Evolutionary conservation across 1,284 basidiomycete genomes (phyloP), one percentile per base, ranked within the genome.

Genomic region (Thelephora terrestris): DNA sequence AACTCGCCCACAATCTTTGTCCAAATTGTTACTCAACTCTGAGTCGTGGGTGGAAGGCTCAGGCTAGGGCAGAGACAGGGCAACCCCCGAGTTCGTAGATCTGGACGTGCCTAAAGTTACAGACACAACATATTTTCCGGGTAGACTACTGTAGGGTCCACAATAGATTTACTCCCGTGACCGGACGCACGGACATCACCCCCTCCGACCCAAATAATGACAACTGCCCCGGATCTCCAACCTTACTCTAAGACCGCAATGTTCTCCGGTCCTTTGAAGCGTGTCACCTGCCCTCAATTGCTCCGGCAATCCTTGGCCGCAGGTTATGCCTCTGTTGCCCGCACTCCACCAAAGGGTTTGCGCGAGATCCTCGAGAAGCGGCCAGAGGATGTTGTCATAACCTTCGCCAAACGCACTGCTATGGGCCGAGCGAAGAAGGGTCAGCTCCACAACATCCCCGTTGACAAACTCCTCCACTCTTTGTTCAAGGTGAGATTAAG

Each of bases 1-100:
- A 96, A 65, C 78, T 93, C 18, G 81, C 88, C 29, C 93, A 97
- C 61, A 84, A 96, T 64, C 69, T 96, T 18, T 99, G 95, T 65
- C 76, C 79, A 44, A 75, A 72, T 43, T 98, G 95, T 65, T 96
- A 88, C 60, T 82, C 80, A 17, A 78, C 82, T 51, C 74, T 98
- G 54, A 81, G 73, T 53, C 71, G 89, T 50, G 71, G 69, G 53
- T 84, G 79, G 75, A 88, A 81, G 55, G 61, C 64, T 32, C 62
- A 67, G 46, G 51, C 62, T 6, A 67, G 55, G 54, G 55, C 39
- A 50, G 43, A 50, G 27, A 27, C 7, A 12, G 29, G 14, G 29
- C 29, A 32, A 32, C 9, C 29, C 29, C 12, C 29, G 29, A 32
- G 29, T 32, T 32, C 29, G 29, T 32, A 6, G 29, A n/a, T n/a